Conservation (phyloP, 352 stramenopile species). For the Globisporangium lucens region DNA sequence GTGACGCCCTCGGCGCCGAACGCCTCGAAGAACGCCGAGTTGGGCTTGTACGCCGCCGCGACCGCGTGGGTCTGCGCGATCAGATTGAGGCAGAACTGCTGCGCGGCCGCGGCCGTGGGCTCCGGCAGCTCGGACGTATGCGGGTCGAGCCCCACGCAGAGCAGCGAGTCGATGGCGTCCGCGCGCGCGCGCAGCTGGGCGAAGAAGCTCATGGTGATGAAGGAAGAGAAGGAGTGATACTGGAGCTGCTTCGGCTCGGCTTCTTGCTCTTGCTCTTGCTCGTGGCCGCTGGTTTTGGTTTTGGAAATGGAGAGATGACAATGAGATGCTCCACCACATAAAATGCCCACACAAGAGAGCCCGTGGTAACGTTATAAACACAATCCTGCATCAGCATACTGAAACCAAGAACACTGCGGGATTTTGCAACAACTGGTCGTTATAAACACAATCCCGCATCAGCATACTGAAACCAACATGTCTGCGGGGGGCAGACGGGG, state of each 20-base stretch:
- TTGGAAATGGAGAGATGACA: neutral
- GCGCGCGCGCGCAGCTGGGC: slow-evolving; percentile 82
- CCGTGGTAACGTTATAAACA: no score
- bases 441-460: no score
- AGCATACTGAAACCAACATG: no score
- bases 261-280: slow-evolving; percentile 1
- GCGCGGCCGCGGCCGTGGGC: slow-evolving; percentile 85
- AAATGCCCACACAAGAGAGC: neutral
- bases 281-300: slow-evolving; percentile 8
- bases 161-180: slow-evolving; percentile 90
- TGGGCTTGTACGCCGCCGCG: slow-evolving; percentile 98
- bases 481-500: no score
- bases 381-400: no score
- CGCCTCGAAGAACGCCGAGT: slow-evolving; percentile 98
- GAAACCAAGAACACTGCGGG: no score
- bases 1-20: slow-evolving; percentile 85
- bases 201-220: slow-evolving; percentile 82
- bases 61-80: slow-evolving; percentile 94
- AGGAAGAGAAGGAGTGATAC: slow-evolving; percentile 5
- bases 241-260: neutral
- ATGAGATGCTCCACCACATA: slow-evolving; percentile 2
- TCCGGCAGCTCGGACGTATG: slow-evolving; percentile 84
- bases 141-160: slow-evolving; percentile 98
- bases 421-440: no score
- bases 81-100: slow-evolving; percentile 93